Base-by-base conservation (phyloP, 495 filamentous ascomycete genomes). In the Tuber umbilicatum region DNA sequence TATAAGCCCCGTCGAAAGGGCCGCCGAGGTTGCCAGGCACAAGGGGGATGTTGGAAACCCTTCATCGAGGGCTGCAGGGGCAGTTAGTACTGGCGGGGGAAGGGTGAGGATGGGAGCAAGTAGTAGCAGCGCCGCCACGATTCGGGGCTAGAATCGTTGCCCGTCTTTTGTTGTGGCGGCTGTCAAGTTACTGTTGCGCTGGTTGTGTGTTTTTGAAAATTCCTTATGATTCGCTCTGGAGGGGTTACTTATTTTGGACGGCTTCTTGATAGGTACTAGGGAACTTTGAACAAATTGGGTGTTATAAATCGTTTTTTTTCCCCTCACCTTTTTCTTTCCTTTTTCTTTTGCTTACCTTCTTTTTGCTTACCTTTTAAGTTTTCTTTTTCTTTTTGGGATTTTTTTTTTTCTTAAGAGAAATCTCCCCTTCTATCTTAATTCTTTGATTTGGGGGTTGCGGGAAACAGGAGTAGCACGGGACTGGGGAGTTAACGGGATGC, bases 261-360 rank as follows among this genome's bases (percentile, higher is more conserved):
- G 47, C 74, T 79, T 73, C 73, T 79, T 76, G 74, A 79, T 78
- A 79, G 39, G 60, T 70, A 71, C 64, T 78, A 78, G 76, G 75
- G 77, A 74, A 78, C 50, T 41, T 37, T 71, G 71, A 78, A 68
- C 77, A 73, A 78, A 71, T 72, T 77, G 68, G 77, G 72, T 69
- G 77, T 74, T 73, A 72, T 45, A 76, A 73, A 39, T 78, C 77
- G 72, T 78, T 78, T 73, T 74, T 64, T 74, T 70, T 70, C 68
- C n/a, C 45, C 39, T 76, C 69, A 39, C 19, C 70, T 60, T 50
- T 69, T 39, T 72, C n/a, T 39, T 12, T 43, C 68, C 40, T 60
- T 68, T 10, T 10, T 35, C 27, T 64, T 39, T 31, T 67, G 73
- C 17, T 47, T 47, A 41, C 19, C 5, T 43, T 19, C 37, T 76